Evolutionary conservation across 345 rosid species (phyloP), one percentile per base, ranked within the genome.

Genomic region (Pelargonium nanum): DNA sequence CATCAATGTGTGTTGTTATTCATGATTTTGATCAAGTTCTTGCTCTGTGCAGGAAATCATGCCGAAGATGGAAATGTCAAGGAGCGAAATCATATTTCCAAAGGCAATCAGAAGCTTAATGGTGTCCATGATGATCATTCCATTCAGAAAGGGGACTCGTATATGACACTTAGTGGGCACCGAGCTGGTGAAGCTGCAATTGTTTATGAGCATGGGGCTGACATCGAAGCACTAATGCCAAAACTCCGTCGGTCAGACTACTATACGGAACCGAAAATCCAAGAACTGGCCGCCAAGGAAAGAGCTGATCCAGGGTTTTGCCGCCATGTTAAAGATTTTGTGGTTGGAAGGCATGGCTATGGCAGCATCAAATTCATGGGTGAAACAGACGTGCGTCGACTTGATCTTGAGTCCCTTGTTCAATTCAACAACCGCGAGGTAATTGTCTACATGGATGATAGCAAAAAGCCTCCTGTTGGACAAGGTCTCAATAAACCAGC

Each of bases 401-500:
- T 75, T 57, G 79, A 75, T 65, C 76, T 75, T 0, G 79, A 75
- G 58, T 68, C 79, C 24, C 61, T 71, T 24, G 71, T 75, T 30
- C 79, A 71, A 45, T 75, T 75, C 61, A 75, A 75, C 65, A 71
- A 71, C 60, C 20, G 73, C 57, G 79, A 75, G 62, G 79, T 75
- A 52, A 75, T 75, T 22, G 76, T 75, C 19, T 75, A 75, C 68
- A 61, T 63, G 65, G 79, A 75, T 22, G 76, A 75, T 58, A 65
- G 61, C 63, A 65, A 71, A 63, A 89, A 87, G 63, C 95, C 91
- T 4, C 86, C 91, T 12, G 78, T 89, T 10, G 97, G 97, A 56
- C 77, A 89, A 68, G 97, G 95, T 26, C 78, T 89, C 24, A 89
- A 89, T 22, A 86, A 89, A 70, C 86, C 91, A 20, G 91, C 97